Conservation (phyloP, 1,139 yeast species). For the Geotrichum klebahnii region DNA sequence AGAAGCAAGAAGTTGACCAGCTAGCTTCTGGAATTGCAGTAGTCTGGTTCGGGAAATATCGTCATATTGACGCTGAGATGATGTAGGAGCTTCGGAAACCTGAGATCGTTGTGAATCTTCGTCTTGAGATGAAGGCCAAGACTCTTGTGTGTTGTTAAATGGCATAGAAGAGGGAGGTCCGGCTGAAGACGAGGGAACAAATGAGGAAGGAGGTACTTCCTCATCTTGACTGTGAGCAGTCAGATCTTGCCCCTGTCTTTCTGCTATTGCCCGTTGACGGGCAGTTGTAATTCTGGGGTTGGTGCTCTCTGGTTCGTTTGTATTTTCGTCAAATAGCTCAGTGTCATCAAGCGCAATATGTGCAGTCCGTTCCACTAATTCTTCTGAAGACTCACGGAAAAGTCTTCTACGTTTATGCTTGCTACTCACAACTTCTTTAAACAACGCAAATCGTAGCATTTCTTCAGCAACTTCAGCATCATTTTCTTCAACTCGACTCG, state of each 20-base stretch:
- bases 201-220: slow-evolving; percentile 12
- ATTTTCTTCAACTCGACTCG: slow-evolving; percentile 63
- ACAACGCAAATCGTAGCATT: slow-evolving; percentile 76
- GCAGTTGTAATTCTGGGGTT: slow-evolving; percentile 27
- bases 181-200: slow-evolving; percentile 20
- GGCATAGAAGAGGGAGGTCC: slow-evolving; percentile 24
- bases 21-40: slow-evolving; percentile 32
- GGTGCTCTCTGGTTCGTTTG: slow-evolving; percentile 13
- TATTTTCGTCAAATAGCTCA: slow-evolving; percentile 3
- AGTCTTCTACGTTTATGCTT: slow-evolving; percentile 37
- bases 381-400: slow-evolving; percentile 23
- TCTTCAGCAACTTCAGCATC: slow-evolving; percentile 90
- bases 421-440: slow-evolving; percentile 56
- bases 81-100: background rate
- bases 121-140: slow-evolving; percentile 28
- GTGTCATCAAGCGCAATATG: slow-evolving; percentile 24
- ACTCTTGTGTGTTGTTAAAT: slow-evolving; percentile 28
- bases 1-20: slow-evolving; percentile 38
- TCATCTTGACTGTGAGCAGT: slow-evolving; percentile 1
- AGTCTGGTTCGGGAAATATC: slow-evolving; percentile 37
- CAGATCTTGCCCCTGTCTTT: background rate
- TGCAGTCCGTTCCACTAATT: slow-evolving; percentile 24
- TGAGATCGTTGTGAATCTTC: slow-evolving; percentile 21
- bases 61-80: slow-evolving; percentile 24
- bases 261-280: slow-evolving; percentile 27